These are phyloP conservation scores for Trichoderma parareesei DNA, from an alignment of 495 filamentous ascomycete species.

Conservation along the genomic window DNA sequence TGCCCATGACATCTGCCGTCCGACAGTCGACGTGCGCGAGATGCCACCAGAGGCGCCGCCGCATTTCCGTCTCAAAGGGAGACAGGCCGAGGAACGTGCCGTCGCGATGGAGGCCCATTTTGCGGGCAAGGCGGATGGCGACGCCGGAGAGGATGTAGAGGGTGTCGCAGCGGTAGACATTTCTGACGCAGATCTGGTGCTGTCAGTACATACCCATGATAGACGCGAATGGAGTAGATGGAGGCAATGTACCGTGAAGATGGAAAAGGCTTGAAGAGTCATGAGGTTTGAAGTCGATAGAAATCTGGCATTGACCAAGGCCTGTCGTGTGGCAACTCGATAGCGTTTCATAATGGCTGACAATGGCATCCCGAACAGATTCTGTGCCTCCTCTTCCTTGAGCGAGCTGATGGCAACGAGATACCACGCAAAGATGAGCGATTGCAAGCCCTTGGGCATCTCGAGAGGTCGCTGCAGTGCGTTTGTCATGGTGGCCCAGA, in stretches of 20 bases:
- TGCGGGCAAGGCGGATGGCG: constrained; percentile 40
- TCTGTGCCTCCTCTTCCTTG: constrained; percentile 41
- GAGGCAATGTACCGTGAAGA: constrained; percentile 36
- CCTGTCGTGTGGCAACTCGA: constrained; percentile 35
- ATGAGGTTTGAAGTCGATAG: constrained; percentile 43
- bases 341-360: constrained; percentile 31
- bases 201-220: background rate
- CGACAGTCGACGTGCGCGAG: constrained; percentile 30
- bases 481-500: constrained; percentile 44
- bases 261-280: constrained; percentile 45
- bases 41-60: constrained; percentile 33
- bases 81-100: constrained; percentile 31
- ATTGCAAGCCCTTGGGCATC: constrained; percentile 41
- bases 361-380: constrained; percentile 36
- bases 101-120: constrained; percentile 42
- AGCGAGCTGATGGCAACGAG: constrained; percentile 37
- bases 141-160: constrained; percentile 38
- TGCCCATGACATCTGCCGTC: constrained; percentile 29
- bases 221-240: background rate
- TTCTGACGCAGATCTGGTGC: constrained; percentile 35
- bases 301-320: constrained; percentile 41
- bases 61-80: constrained; percentile 30
- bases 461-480: constrained; percentile 26
- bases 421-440: constrained; percentile 48
- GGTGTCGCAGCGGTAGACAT: constrained; percentile 34